phyloP scores from a whole-genome alignment of 2,329 filamentous ascomycete species.

The Sordariomycetes sp. region DNA sequence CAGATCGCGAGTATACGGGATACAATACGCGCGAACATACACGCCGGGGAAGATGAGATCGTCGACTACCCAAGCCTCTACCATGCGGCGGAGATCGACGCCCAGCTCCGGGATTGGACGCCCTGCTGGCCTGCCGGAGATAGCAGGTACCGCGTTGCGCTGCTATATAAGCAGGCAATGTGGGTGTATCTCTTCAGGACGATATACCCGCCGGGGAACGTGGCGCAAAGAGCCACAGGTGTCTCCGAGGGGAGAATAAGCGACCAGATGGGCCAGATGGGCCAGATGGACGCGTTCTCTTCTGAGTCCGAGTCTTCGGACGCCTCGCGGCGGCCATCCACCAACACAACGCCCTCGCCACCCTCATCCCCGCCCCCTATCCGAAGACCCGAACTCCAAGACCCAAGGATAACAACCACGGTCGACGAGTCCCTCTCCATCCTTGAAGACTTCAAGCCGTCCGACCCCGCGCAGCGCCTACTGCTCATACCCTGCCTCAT shows the following conservation, averaged over 20 bases:
- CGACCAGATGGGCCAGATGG: background rate
- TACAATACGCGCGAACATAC: constrained; percentile 59
- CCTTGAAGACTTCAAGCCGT: constrained; percentile 42
- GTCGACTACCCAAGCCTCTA: constrained; percentile 66
- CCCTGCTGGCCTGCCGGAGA: constrained; percentile 50
- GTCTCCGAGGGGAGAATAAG: background rate
- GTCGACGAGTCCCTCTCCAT: constrained; percentile 47
- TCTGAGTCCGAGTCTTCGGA: constrained; percentile 20
- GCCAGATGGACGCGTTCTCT: background rate
- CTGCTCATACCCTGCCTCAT: constrained; percentile 50
- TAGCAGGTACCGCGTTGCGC: constrained; percentile 41
- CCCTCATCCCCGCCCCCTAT: constrained; percentile 33
- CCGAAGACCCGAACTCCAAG: constrained; percentile 22
- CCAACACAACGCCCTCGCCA: constrained; percentile 10
- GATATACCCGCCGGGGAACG: constrained; percentile 39
- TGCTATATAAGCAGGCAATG: constrained; percentile 56
- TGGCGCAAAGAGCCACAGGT: background rate
- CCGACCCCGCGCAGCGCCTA: constrained; percentile 48
- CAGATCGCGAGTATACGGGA: constrained; percentile 71
- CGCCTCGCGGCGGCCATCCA: constrained; percentile 18
- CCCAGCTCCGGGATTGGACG: constrained; percentile 63
- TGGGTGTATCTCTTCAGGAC: constrained; percentile 55
- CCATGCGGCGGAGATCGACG: constrained; percentile 65
- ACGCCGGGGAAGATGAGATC: constrained; percentile 47
- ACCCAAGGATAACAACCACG: constrained; percentile 39